Evolutionary conservation across 2,329 filamentous ascomycete genomes (phyloP).

Genomic region (Clarireedia monteithiana): DNA sequence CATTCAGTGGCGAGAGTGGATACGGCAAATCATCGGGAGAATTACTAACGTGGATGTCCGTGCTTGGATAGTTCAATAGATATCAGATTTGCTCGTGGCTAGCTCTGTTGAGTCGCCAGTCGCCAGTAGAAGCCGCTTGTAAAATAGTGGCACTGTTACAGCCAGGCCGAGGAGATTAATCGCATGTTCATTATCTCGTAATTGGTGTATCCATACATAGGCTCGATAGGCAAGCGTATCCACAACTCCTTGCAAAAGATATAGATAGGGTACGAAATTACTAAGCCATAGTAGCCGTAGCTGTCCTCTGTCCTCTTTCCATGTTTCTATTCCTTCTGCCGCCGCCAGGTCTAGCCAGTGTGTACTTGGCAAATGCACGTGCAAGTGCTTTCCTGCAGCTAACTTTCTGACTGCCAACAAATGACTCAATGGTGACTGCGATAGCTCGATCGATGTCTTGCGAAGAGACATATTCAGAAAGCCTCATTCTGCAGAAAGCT

Average conservation of each 20-base stretch:
- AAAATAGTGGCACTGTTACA: not conserved
- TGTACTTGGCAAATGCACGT: conserved; percentile 93
- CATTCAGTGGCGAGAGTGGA: too few species aligned
- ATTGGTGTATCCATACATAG: not conserved
- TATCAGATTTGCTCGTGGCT: too few species aligned
- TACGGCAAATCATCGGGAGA: too few species aligned
- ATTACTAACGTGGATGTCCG: too few species aligned
- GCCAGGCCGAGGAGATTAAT: not conserved
- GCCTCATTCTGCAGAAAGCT: conserved; percentile 92
- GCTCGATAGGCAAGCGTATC: not conserved
- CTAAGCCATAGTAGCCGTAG: conserved; percentile 17
- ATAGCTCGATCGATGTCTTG: conserved; percentile 96
- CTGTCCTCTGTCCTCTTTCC: conserved; percentile 17
- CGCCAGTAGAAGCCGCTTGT: not conserved
- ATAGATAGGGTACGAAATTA: not conserved
- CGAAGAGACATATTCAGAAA: conserved; percentile 89
- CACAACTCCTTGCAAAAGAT: not conserved
- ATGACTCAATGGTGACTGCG: conserved; percentile 91
- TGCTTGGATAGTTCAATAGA: too few species aligned
- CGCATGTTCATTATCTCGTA: conserved; percentile 7
- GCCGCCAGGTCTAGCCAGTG: conserved; percentile 36
- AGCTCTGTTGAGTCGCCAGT: too few species aligned
- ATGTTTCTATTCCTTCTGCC: conserved; percentile 24
- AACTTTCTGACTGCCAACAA: conserved; percentile 93
- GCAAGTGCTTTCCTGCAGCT: conserved; percentile 95